phyloP scores from a whole-genome alignment of 495 filamentous ascomycete species.

The Tuber microsphaerosporum region DNA sequence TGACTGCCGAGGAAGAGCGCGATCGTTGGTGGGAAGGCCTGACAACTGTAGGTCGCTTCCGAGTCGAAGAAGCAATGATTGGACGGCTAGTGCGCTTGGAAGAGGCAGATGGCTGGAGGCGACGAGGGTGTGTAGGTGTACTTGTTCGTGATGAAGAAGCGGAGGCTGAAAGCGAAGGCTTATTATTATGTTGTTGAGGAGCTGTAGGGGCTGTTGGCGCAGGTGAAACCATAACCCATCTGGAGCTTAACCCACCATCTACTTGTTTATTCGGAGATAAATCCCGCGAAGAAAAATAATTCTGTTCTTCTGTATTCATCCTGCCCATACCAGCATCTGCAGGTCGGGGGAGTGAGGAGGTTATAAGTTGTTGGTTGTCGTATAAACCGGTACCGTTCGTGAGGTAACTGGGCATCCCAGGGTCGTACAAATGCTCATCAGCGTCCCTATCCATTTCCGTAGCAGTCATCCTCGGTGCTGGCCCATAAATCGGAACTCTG shows the following conservation, averaged over 20 bases:
- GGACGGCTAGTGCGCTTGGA: constrained; percentile 14
- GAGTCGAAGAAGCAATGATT: constrained; percentile 19
- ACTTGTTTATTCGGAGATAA: constrained; percentile 6
- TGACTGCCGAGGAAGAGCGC: constrained; percentile 9
- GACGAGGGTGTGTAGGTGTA: constrained; percentile 8
- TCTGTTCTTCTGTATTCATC: background rate
- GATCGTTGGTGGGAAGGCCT: constrained; percentile 11
- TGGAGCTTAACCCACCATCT: constrained; percentile 26
- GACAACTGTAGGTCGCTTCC: constrained; percentile 27
- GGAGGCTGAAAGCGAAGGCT: background rate
- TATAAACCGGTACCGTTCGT: constrained; percentile 12
- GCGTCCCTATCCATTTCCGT: constrained; percentile 10
- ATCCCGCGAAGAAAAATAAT: constrained; percentile 6
- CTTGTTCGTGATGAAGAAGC: constrained; percentile 9
- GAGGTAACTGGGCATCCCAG: constrained; percentile 13
- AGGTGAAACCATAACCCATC: constrained; percentile 39
- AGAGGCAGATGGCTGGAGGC: constrained; percentile 13
- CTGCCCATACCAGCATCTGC: background rate
- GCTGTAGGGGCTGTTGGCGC: constrained; percentile 23
- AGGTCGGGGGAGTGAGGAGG: background rate
- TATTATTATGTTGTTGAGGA: constrained; percentile 22
- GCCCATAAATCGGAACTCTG: constrained; percentile 34
- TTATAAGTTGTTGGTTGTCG: background rate
- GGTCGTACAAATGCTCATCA: constrained; percentile 24
- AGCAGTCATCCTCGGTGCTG: constrained; percentile 1